Evolutionary conservation across 768 basidiomycete species (phyloP).

Genomic region (Tricholoma saponaceum): DNA sequence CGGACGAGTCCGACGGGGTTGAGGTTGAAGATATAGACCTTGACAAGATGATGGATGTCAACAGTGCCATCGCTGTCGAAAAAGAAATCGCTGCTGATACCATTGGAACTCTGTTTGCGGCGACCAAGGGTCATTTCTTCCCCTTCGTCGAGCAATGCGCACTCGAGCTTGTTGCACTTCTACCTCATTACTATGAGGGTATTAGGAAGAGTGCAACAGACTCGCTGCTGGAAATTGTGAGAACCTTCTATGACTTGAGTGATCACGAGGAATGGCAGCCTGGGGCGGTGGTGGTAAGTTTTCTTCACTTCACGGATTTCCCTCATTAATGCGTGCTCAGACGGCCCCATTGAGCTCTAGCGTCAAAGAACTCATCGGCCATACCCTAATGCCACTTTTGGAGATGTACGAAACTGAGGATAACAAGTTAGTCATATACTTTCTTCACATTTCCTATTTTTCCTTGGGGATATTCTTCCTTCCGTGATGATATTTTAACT

Average conservation of each 20-base stretch:
- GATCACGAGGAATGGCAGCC: slow-evolving; percentile 81
- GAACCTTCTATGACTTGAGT: slow-evolving; percentile 88
- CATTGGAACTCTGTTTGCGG: slow-evolving; percentile 84
- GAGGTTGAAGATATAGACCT: slow-evolving; percentile 79
- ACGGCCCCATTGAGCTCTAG: slow-evolving; percentile 51
- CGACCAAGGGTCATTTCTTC: slow-evolving; percentile 81
- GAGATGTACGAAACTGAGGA: slow-evolving; percentile 94
- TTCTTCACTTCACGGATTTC: not conserved
- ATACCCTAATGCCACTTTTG: slow-evolving; percentile 68
- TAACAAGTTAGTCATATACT: slow-evolving; percentile 73
- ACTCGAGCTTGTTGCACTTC: slow-evolving; percentile 70
- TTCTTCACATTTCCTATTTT: not conserved
- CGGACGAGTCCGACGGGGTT: slow-evolving; percentile 50
- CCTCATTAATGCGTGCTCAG: slow-evolving; percentile 20
- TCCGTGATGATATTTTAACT: slow-evolving; percentile 56
- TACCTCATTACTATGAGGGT: slow-evolving; percentile 95
- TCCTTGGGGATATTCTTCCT: not conserved
- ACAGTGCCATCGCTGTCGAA: slow-evolving; percentile 95
- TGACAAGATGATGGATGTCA: slow-evolving; percentile 87
- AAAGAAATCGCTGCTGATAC: slow-evolving; percentile 99
- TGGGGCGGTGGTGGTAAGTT: slow-evolving; percentile 60
- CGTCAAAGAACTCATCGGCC: slow-evolving; percentile 76
- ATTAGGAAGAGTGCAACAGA: slow-evolving; percentile 92
- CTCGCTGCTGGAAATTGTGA: slow-evolving; percentile 82
- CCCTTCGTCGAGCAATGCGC: slow-evolving; percentile 85